Base-by-base conservation (phyloP, 78 protist species). In the Pigoraptor vietnamica region DNA sequence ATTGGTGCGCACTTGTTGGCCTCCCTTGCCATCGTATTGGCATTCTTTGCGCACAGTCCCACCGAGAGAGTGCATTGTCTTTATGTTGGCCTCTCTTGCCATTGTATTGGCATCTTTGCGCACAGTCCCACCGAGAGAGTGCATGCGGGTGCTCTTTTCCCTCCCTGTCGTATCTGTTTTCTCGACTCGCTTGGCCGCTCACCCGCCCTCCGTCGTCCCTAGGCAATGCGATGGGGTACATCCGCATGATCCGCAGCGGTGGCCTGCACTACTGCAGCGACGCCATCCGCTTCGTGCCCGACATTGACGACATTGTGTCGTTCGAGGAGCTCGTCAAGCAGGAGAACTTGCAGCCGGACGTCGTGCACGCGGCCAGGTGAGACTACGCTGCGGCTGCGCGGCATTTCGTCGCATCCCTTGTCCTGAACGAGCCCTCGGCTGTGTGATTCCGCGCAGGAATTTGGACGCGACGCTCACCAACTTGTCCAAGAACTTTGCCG, bases 181-280 rank as follows among this genome's bases (percentile, higher is more conserved):
- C n/a, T n/a, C n/a, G n/a, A n/a, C n/a, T n/a, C n/a, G n/a, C n/a
- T n/a, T n/a, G n/a, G n/a, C n/a, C n/a, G n/a, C n/a, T n/a, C n/a
- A n/a, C 90, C 2, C 55, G 1, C 0, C 56, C 37, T 21, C 6
- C 14, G 67, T 14, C 67, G 14, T 21, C 1, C 56, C 14, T 33
- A 86, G 96, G 97, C 89, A 98, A 98, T 90, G 98, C 97, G 24
- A 92, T 98, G 95, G 99, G 99, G 32, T 98, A 97, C 93, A 95
- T 98, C 36, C 92, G 99, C 1, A 91, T 98, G 94, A 94, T 98
- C 33, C 94, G 99, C 83, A 86, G 97, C 0, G 99, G 99, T 39
- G 98, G 98, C 24, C 81, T 96, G 29, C 94, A 91, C 36, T 88
- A 93, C 89, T 84, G 93, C 92, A 67, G 93, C 81, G 91, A 92